These are phyloP conservation scores for Penicillium sp. DNA, from an alignment of 2,329 filamentous ascomycete genomes.

Conservation along the genomic window DNA sequence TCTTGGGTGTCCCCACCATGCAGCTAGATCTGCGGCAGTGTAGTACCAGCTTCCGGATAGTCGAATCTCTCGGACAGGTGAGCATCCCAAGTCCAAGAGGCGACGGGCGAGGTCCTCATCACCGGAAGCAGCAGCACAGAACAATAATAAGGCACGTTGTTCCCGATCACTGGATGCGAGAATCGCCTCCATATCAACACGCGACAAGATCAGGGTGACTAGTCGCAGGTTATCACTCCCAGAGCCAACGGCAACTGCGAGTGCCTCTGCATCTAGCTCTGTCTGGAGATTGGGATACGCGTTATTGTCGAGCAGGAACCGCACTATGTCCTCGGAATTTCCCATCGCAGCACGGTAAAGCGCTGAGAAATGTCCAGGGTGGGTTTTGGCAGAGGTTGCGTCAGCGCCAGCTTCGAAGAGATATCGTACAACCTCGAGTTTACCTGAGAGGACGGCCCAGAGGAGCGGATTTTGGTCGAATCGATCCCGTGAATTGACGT, in stretches of 20 bases:
- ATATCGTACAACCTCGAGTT: not conserved
- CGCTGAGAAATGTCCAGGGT: not conserved
- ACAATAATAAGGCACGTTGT: not conserved
- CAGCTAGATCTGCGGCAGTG: not conserved
- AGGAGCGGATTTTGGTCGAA: not conserved
- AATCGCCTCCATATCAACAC: not conserved
- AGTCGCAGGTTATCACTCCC: too few relatives aligned
- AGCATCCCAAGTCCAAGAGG: not conserved
- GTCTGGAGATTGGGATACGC: too few relatives aligned
- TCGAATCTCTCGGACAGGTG: not conserved
- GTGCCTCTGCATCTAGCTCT: too few relatives aligned
- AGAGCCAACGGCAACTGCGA: too few relatives aligned
- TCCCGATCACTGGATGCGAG: not conserved
- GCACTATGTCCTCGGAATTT: too few relatives aligned
- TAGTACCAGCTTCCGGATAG: not conserved
- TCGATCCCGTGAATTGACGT: not conserved
- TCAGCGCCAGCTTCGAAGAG: not conserved
- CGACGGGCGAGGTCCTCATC: not conserved
- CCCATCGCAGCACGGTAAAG: not conserved
- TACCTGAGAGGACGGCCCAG: not conserved
- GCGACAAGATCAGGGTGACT: not conserved
- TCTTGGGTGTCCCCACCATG: not conserved
- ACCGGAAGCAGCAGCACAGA: not conserved
- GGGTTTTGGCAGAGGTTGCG: not conserved
- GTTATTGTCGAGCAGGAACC: too few relatives aligned